phyloP scores from a whole-genome alignment of 176 grass and related monocot species.

The Panicum miliaceum region DNA sequence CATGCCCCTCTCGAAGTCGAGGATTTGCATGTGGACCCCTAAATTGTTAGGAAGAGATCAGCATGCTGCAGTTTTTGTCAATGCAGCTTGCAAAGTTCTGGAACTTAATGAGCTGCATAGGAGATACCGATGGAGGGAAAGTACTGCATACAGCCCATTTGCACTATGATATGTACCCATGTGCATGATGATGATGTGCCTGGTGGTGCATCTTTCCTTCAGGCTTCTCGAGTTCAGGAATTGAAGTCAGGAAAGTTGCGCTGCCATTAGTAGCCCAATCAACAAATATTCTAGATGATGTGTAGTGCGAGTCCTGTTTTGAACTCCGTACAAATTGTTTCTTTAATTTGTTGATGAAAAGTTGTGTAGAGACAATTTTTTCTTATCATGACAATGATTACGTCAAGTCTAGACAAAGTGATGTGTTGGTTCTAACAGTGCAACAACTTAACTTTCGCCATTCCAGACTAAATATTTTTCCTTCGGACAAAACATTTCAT shows the following conservation, averaged over 20 bases:
- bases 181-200: constrained; percentile 25
- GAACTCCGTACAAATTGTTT: background rate
- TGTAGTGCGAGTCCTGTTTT: background rate
- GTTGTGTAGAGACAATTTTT: background rate
- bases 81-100: background rate
- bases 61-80: background rate
- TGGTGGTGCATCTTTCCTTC: constrained; percentile 15
- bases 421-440: background rate
- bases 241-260: background rate
- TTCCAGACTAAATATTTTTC: constrained; percentile 10
- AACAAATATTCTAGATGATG: background rate
- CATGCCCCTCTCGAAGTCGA: constrained; percentile 45
- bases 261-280: background rate
- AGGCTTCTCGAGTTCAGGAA: constrained; percentile 10
- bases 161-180: background rate
- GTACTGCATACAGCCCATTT: background rate
- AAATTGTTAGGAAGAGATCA: constrained; percentile 18
- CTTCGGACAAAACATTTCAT: constrained; percentile 1
- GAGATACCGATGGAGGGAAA: background rate
- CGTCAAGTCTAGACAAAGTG: background rate
- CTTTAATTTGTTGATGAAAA: background rate
- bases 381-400: background rate
- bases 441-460: background rate
- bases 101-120: background rate
- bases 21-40: constrained; percentile 48